Percentiles rank a stretch among this genome's conserved stretches.
phyloP scores from a whole-genome alignment of 2,329 filamentous ascomycete genomes.

The Cordyceps javanica region DNA sequence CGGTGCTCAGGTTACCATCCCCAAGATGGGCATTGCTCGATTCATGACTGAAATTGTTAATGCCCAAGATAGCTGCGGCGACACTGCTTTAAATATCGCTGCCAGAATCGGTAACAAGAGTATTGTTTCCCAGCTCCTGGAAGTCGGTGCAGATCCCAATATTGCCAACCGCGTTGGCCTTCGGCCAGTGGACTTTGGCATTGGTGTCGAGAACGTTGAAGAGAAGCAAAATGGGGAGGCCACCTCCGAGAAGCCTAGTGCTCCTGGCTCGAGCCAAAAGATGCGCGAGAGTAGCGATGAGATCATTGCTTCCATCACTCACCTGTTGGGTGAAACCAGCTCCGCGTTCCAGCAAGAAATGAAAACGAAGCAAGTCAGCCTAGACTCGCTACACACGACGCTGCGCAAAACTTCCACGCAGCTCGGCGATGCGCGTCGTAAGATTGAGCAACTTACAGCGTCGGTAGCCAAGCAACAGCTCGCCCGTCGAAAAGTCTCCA shows the following conservation, averaged over 20 bases:
- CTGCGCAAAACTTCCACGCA: conserved; percentile 75
- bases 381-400: conserved; percentile 74
- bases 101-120: conserved; percentile 88
- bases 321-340: conserved; percentile 73
- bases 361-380: conserved; percentile 72
- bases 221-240: conserved; percentile 37
- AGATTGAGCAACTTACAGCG: conserved; percentile 63
- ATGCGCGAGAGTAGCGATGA: conserved; percentile 71
- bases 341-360: conserved; percentile 75
- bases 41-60: conserved; percentile 99
- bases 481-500: conserved; percentile 65
- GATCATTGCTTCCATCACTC: conserved; percentile 74
- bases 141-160: conserved; percentile 89
- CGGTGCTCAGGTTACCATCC: conserved; percentile 38
- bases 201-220: conserved; percentile 60
- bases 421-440: conserved; percentile 69
- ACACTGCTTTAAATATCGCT: conserved; percentile 90
- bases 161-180: conserved; percentile 88
- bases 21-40: conserved; percentile 76
- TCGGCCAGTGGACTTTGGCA: conserved; percentile 88
- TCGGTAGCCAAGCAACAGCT: conserved; percentile 60
- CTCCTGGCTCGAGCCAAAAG: conserved; percentile 43
- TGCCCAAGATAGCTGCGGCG: conserved; percentile 85
- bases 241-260: conserved; percentile 34
- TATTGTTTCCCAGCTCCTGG: conserved; percentile 92